A percentile compares a stretch with the other conserved stretches of the same genome.
phyloP scores from a whole-genome alignment of 768 basidiomycete species.

The Sarcodon sp. region DNA sequence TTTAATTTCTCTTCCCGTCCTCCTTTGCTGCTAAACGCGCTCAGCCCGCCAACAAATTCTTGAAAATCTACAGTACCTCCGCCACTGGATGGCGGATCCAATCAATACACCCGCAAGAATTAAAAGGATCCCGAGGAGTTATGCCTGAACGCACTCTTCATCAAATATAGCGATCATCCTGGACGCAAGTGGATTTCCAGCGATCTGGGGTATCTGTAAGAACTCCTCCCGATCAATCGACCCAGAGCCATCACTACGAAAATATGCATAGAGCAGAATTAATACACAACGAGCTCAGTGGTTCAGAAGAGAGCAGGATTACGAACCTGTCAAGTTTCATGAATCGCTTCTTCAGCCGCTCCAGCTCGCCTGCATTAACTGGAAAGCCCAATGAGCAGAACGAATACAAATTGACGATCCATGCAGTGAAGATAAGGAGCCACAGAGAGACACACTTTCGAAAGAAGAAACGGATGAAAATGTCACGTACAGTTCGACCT shows the following conservation, averaged over 20 bases:
- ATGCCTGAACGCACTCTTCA: slow-evolving; percentile 66
- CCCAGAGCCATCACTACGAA: slow-evolving; percentile 79
- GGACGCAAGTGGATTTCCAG: slow-evolving; percentile 90
- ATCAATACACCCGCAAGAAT: not conserved
- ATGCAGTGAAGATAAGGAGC: too few relatives aligned
- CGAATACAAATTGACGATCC: too few relatives aligned
- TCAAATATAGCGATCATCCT: slow-evolving; percentile 99
- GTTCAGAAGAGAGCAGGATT: not conserved
- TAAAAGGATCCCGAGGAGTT: not conserved
- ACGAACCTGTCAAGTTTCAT: slow-evolving; percentile 95
- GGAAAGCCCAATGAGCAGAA: not conserved
- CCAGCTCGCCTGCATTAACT: slow-evolving; percentile 94
- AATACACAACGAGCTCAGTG: not conserved
- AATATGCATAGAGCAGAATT: not conserved
- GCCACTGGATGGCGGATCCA: slow-evolving; percentile 44
- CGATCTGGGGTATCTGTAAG: slow-evolving; percentile 97
- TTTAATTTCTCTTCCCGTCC: slow-evolving; percentile 93
- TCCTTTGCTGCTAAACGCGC: slow-evolving; percentile 94
- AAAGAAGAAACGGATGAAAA: not conserved
- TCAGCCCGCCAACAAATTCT: slow-evolving; percentile 95
- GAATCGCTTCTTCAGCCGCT: slow-evolving; percentile 95
- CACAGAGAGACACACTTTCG: not conserved
- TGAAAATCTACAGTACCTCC: slow-evolving; percentile 99
- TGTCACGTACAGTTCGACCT: slow-evolving; percentile 84
- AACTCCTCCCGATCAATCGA: slow-evolving; percentile 99